Conservation (phyloP, 371 early-diverging fungal species). For the Rhizomucor miehei region DNA sequence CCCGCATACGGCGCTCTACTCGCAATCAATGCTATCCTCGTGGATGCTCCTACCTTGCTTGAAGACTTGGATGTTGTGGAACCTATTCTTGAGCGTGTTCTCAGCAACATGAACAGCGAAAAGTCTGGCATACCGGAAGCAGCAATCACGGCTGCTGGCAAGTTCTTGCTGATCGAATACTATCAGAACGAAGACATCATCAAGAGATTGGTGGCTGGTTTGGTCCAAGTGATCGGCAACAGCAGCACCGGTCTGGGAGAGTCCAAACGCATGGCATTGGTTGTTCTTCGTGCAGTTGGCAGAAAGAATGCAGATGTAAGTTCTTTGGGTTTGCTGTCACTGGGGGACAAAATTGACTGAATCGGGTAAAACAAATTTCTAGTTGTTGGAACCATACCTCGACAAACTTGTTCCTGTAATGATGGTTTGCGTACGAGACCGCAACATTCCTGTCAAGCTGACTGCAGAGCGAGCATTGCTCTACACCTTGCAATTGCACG, state of each 20-base stretch:
- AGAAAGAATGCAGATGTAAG: conserved; percentile 41
- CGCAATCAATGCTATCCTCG: conserved; percentile 46
- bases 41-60: conserved; percentile 45
- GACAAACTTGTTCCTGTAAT: conserved; percentile 57
- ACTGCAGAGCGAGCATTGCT: conserved; percentile 79
- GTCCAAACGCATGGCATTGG: conserved; percentile 41
- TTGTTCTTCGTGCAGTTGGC: conserved; percentile 37
- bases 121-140: conserved; percentile 41
- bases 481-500: conserved; percentile 59
- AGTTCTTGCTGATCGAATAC: conserved; percentile 38
- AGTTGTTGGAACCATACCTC: conserved; percentile 45
- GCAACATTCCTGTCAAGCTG: conserved; percentile 77
- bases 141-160: conserved; percentile 51
- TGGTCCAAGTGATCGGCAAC: conserved; percentile 31
- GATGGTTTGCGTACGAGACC: conserved; percentile 72
- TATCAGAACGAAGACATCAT: conserved; percentile 40
- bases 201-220: conserved; percentile 23
- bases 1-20: conserved; percentile 43
- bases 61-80: conserved; percentile 27
- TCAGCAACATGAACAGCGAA: conserved; percentile 1
- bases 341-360: neutral
- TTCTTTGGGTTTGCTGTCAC: neutral
- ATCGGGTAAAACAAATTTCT: too few relatives aligned
- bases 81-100: conserved; percentile 19
- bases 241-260: conserved; percentile 28